Conservation (phyloP, 1,284 basidiomycete genomes). For the Ustilago shanxiensis region DNA sequence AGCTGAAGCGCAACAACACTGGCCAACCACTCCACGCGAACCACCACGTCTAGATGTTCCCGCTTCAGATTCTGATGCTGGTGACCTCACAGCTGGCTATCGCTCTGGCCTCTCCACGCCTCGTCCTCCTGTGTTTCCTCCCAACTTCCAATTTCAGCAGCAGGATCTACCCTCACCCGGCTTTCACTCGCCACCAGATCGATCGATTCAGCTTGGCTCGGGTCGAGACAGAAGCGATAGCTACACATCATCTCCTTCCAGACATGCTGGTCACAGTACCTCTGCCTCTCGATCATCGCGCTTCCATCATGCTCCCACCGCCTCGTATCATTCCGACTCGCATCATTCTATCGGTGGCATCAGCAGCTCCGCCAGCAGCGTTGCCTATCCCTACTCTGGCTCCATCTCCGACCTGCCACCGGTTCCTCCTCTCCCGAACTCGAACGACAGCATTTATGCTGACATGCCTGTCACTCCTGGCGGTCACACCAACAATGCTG, state of each 20-base stretch:
- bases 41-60: slow-evolving; percentile 36
- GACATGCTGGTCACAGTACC: slow-evolving; percentile 19
- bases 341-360: slow-evolving; percentile 37
- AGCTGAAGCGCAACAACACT: slow-evolving; percentile 20
- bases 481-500: slow-evolving; percentile 41
- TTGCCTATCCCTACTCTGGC: slow-evolving; percentile 21
- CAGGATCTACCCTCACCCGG: slow-evolving; percentile 38
- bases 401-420: slow-evolving; percentile 41
- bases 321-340: slow-evolving; percentile 48
- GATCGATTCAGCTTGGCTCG: slow-evolving; percentile 12
- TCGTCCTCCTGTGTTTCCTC: slow-evolving; percentile 19
- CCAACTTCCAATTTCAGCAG: slow-evolving; percentile 23
- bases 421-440: slow-evolving; percentile 49
- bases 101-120: slow-evolving; percentile 46
- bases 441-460: slow-evolving; percentile 32
- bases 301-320: slow-evolving; percentile 41
- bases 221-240: slow-evolving; percentile 35
- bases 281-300: slow-evolving; percentile 38
- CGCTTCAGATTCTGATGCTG: slow-evolving; percentile 31
- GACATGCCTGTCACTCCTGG: slow-evolving; percentile 48
- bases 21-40: slow-evolving; percentile 35
- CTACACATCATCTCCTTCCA: slow-evolving; percentile 38
- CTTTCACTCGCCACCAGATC: slow-evolving; percentile 29
- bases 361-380: slow-evolving; percentile 41
- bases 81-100: slow-evolving; percentile 48